Conservation (phyloP, 2,329 filamentous ascomycete species). For the Septoria petroselini region DNA sequence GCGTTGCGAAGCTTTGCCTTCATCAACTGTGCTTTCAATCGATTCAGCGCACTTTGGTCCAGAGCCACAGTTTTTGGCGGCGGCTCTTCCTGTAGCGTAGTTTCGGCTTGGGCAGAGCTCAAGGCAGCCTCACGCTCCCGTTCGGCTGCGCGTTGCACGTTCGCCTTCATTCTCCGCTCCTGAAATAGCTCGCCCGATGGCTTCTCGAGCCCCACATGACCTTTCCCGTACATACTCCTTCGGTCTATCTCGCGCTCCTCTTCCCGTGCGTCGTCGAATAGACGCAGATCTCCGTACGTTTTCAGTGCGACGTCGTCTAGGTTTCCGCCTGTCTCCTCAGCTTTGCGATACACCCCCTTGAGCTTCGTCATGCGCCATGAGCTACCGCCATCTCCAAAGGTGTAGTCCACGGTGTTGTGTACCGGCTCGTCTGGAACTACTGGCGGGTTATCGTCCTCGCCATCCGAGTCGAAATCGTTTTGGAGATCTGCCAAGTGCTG, state of each 20-base stretch:
- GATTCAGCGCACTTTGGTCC: conserved; percentile 79
- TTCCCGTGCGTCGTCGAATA: conserved; percentile 89
- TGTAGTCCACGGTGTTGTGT: conserved; percentile 69
- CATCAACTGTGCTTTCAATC: conserved; percentile 90
- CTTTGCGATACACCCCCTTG: conserved; percentile 75
- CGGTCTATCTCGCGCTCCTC: conserved; percentile 89
- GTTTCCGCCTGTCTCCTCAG: conserved; percentile 66
- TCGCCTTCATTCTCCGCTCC: conserved; percentile 65
- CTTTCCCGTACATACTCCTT: conserved; percentile 75
- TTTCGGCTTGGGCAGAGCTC: conserved; percentile 51
- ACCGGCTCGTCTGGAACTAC: conserved; percentile 51
- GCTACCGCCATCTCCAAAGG: conserved; percentile 83
- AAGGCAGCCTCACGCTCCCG: conserved; percentile 31
- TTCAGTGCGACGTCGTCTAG: conserved; percentile 82
- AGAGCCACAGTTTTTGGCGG: conserved; percentile 53
- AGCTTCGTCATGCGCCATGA: conserved; percentile 97
- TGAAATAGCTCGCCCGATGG: conserved; percentile 83
- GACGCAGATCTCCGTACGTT: conserved; percentile 73
- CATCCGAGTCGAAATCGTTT: conserved; percentile 47
- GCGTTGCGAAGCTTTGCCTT: conserved; percentile 84
- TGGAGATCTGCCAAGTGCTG: conserved; percentile 62
- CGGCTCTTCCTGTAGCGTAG: conserved; percentile 57
- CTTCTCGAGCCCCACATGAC: conserved; percentile 79
- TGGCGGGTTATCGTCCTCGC: conserved; percentile 47
- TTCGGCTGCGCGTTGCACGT: conserved; percentile 43